A percentile compares a stretch with the other conserved stretches of the same genome.
These are phyloP conservation scores for Arthrocladium fulminans DNA, from an alignment of 2,329 filamentous ascomycete species.

Conservation along the genomic window DNA sequence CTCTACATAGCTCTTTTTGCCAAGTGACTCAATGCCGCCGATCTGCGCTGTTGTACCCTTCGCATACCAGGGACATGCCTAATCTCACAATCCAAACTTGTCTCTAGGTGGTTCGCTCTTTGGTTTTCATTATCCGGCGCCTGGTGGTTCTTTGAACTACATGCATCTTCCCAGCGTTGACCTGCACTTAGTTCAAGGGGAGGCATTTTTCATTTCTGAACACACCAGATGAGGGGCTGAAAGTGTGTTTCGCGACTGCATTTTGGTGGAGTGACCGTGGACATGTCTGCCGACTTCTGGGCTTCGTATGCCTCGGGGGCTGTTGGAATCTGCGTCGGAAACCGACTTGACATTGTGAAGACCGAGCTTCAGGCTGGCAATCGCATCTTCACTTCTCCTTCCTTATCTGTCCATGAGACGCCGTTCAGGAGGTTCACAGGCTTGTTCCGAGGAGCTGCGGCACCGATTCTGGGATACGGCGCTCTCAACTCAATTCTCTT, in stretches of 20 bases:
- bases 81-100: background rate
- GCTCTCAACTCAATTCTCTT: constrained; percentile 86
- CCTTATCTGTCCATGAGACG: constrained; percentile 1
- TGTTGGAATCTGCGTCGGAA: constrained; percentile 77
- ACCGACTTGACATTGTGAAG: constrained; percentile 72
- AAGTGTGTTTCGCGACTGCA: no score
- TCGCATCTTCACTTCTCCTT: constrained; percentile 14
- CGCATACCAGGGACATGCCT: no score
- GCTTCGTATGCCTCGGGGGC: constrained; percentile 84
- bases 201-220: no score
- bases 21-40: no score
- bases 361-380: constrained; percentile 65
- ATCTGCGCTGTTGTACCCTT: no score
- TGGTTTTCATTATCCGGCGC: no score
- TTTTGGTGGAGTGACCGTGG: background rate
- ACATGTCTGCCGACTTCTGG: constrained; percentile 86
- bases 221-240: no score
- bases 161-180: no score
- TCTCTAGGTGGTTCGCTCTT: background rate
- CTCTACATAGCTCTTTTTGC: no score
- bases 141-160: no score
- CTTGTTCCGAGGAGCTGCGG: constrained; percentile 56
- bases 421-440: constrained; percentile 14
- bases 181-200: no score
- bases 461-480: constrained; percentile 81